Evolutionary conservation across 805 yeast species (phyloP), one percentile per base, ranked within the genome.

Genomic region (Hanseniaspora thailandica): DNA sequence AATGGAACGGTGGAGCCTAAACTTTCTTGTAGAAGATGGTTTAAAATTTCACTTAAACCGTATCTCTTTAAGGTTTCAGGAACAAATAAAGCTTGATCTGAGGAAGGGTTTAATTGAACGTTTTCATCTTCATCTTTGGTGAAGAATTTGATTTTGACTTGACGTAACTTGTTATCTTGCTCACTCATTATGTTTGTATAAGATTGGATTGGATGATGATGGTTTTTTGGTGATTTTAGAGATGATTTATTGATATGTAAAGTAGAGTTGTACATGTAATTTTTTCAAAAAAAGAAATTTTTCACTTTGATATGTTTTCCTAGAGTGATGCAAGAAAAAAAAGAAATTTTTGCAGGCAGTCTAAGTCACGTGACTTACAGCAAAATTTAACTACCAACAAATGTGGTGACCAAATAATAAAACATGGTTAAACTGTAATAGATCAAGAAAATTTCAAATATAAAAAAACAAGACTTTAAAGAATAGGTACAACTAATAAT

Each of bases 21-120:
- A 20, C n/a, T 31, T n/a, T 45, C 43, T 45, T 70, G 72, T 48
- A 93, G 72, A 54, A 93, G 73, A 70, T 93, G 97, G 69, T 93
- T 93, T 22, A 93, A 96, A 65, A 93, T 82, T 69, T 93, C 97
- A 4, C 96, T 86, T 39, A 93, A 75, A 54, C 98, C 98, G 65
- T 79, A 89, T 67, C 97, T 78, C 60, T 86, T 88, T 59, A 93
- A 74, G 3, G 83, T 69, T 22, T 84, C 83, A 22, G 98, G 98
- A 25, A 88, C 97, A 64, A 75, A 84, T 53, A 93, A 74, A 13
- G 98, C 95, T 49, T 83, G 78, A 55, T 86, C 93, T 19, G 78
- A 71, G 2, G 43, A 30, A 26, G 83, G 84, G 9, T 31, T 30
- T 10, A 86, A 86, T 44, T 82, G 84, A 46, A 90, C 66, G 17